A percentile compares a stretch with the other conserved stretches of the same genome.
phyloP scores from a whole-genome alignment of 768 basidiomycete species.

The Lanmaoa rubissima region DNA sequence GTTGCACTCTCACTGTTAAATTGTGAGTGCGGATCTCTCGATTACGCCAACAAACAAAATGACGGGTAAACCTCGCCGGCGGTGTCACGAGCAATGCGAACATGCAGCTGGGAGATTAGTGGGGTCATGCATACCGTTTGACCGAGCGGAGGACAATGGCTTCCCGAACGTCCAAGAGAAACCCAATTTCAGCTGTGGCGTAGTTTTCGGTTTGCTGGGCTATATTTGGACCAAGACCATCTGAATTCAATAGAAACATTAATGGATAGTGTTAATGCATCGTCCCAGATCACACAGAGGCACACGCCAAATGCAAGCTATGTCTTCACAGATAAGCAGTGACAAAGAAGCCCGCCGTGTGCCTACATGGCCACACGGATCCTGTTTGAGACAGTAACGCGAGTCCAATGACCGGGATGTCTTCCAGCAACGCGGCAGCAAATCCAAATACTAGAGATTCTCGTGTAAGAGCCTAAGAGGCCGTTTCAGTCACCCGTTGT shows the following conservation, averaged over 20 bases:
- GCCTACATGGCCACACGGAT: slow-evolving; percentile 97
- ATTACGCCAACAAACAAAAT: too few species aligned
- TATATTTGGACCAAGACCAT: neutral
- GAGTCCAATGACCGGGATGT: slow-evolving; percentile 77
- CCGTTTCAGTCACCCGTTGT: neutral
- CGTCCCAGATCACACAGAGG: neutral
- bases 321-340: neutral
- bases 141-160: too few species aligned
- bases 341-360: slow-evolving; percentile 48
- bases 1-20: too few species aligned
- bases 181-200: too few species aligned
- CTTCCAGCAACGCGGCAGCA: slow-evolving; percentile 75
- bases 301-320: neutral
- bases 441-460: slow-evolving; percentile 73
- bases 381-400: slow-evolving; percentile 79
- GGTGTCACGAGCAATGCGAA: too few species aligned
- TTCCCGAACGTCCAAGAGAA: too few species aligned
- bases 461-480: neutral
- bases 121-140: too few species aligned
- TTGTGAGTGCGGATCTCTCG: too few species aligned
- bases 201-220: too few species aligned
- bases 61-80: too few species aligned
- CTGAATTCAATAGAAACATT: slow-evolving; percentile 22
- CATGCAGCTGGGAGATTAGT: too few species aligned
- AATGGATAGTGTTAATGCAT: neutral